phyloP scores from a whole-genome alignment of 129 eudicot genomes.

The Ambrosia trifida region DNA sequence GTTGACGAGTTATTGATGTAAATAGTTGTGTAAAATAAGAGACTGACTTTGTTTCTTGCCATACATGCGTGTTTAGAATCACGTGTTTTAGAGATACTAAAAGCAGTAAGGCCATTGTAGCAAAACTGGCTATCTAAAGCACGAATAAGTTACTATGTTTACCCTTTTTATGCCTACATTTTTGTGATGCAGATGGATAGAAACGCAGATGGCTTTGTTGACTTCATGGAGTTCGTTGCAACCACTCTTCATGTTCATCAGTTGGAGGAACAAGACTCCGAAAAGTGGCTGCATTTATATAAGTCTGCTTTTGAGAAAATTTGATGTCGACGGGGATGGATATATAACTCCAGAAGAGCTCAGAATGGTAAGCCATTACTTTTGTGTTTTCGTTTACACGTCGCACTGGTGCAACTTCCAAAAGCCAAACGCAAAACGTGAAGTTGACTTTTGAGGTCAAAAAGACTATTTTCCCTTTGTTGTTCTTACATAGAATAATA shows the following conservation, averaged over 20 bases:
- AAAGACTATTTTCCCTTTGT: background rate
- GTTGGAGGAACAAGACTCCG: constrained; percentile 72
- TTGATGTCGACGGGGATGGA: constrained; percentile 92
- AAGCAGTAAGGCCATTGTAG: constrained; percentile 64
- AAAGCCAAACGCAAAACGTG: background rate
- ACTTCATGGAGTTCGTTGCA: constrained; percentile 91
- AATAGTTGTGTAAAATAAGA: too few relatives aligned
- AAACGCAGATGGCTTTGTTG: constrained; percentile 88
- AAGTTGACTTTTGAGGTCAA: constrained; percentile 21
- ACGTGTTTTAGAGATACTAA: constrained; percentile 72
- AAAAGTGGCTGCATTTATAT: constrained; percentile 80
- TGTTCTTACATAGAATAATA: background rate
- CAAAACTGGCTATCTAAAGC: background rate
- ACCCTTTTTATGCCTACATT: background rate
- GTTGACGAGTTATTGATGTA: too few relatives aligned
- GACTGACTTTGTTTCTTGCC: too few relatives aligned
- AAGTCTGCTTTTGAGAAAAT: constrained; percentile 92
- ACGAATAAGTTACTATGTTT: background rate
- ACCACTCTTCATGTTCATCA: constrained; percentile 96
- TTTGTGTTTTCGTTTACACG: constrained; percentile 17
- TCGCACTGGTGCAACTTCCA: background rate
- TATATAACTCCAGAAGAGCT: constrained; percentile 92
- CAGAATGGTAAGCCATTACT: constrained; percentile 53
- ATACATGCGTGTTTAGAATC: too few relatives aligned
- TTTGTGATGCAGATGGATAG: constrained; percentile 77